phyloP scores from a whole-genome alignment of 1,284 basidiomycete species.

The Ganoderma meredithae region DNA sequence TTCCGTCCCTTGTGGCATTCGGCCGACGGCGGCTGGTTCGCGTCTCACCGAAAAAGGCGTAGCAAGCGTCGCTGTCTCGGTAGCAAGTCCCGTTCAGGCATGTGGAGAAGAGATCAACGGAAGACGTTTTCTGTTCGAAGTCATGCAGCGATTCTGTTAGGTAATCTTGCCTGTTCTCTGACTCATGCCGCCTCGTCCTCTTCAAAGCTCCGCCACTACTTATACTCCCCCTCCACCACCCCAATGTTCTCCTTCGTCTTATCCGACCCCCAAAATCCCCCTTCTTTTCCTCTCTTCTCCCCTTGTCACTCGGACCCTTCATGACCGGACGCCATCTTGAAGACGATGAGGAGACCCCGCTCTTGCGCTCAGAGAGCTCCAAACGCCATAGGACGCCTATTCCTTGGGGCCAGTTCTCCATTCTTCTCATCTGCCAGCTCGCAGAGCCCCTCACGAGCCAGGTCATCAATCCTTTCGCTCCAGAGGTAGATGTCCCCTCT shows the following conservation, averaged over 20 bases:
- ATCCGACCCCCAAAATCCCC: conserved; percentile 21
- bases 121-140: conserved; percentile 9
- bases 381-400: conserved; percentile 57
- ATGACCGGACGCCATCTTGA: conserved; percentile 38
- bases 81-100: neutral
- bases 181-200: conserved; percentile 27
- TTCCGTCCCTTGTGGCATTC: neutral
- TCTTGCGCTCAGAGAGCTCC: conserved; percentile 39
- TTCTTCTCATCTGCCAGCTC: conserved; percentile 71
- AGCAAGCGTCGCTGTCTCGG: neutral
- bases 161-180: conserved; percentile 30
- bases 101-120: neutral
- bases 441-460: conserved; percentile 66
- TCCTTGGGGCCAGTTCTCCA: conserved; percentile 72
- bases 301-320: conserved; percentile 1
- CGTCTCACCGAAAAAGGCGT: neutral
- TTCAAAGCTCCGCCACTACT: conserved; percentile 14
- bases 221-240: neutral
- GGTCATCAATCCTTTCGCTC: conserved; percentile 72
- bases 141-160: conserved; percentile 24
- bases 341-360: conserved; percentile 50
- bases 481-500: conserved; percentile 35
- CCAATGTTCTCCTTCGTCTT: conserved; percentile 13
- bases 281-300: conserved; percentile 10
- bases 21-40: neutral